Evolutionary conservation across 2,329 filamentous ascomycete genomes (phyloP), one percentile per base, ranked within the genome.

Genomic region (Ilyonectria robusta): DNA sequence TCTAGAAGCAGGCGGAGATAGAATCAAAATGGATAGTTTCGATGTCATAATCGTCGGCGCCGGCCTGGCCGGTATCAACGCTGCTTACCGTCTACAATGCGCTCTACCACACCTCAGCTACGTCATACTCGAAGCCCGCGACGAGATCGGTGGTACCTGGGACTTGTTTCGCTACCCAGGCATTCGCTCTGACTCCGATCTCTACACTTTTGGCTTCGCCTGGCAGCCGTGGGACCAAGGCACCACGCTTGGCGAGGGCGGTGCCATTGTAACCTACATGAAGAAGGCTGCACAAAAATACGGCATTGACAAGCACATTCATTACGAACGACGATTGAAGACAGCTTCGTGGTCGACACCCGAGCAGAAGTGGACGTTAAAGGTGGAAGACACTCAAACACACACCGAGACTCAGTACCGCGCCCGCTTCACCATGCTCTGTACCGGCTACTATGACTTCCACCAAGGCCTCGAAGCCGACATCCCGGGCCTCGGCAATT

Each of bases 121-220:
- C 76, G 84, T 86, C 13, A 87, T 95, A 42, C 84, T 94, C 21
- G 93, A 95, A 78, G 85, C 84, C 4, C 89, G 93, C 42, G 82
- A 85, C 58, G 81, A 83, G 35, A 83, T 94, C 9, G 93, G 93
- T 2, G 93, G 93, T 1, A 95, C 93, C 1, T 94, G 93, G 93
- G 89, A 91, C 73, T 81, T 94, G 2, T 95, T 94, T 82, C 88
- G 86, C 37, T 95, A 94, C 72, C 92, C 92, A 0, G 91, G 93
- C 10, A 91, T 93, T 70, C 83, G 88, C 33, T 89, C 88, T 3
- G 87, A 90, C 68, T 88, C 87, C 0, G 88, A 91, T 73, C 80
- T 90, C 15, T 84, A 84, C 72, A 89, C 87, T 0, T 90, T 89
- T 66, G 87, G 87, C n/a, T 94, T 94, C 72, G 79, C 86, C 2